Percentiles rank a stretch among this genome's conserved stretches.
These are phyloP conservation scores for Rhodotorula graminis DNA, from an alignment of 768 basidiomycete genomes.

Conservation along the genomic window DNA sequence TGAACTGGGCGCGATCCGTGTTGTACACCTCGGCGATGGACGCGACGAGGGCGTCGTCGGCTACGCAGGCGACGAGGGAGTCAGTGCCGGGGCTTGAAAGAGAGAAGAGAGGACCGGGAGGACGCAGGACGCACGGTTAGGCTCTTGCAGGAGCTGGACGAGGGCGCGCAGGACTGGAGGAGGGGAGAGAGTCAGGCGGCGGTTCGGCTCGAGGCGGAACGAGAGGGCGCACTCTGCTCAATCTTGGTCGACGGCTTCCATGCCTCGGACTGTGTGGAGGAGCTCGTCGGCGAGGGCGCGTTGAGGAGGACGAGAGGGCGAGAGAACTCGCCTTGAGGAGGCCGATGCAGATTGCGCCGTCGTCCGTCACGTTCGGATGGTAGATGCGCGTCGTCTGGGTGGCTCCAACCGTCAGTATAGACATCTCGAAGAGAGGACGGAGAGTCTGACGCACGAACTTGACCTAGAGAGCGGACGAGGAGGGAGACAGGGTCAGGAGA, in stretches of 20 bases:
- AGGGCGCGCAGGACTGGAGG: slow-evolving; percentile 35
- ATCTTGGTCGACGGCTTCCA: slow-evolving; percentile 42
- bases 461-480: slow-evolving; percentile 8
- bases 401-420: no score
- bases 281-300: background rate
- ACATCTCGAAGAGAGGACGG: background rate
- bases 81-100: background rate
- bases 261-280: slow-evolving; percentile 29
- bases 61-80: background rate
- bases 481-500: background rate
- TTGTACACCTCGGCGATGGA: slow-evolving; percentile 41
- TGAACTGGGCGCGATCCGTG: slow-evolving; percentile 29
- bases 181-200: no score
- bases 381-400: slow-evolving; percentile 38
- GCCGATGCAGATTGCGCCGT: slow-evolving; percentile 40
- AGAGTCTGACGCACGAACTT: slow-evolving; percentile 32
- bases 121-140: slow-evolving; percentile 23
- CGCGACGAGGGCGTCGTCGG: slow-evolving; percentile 40
- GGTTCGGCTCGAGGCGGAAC: background rate
- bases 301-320: background rate
- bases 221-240: slow-evolving; percentile 22
- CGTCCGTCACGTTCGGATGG: slow-evolving; percentile 40
- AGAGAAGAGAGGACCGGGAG: background rate
- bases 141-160: slow-evolving; percentile 39
- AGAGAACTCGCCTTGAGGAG: slow-evolving; percentile 28